Evolutionary conservation across 139 green algal genomes (phyloP).

Genomic region (Astrephomene gubernaculifera): DNA sequence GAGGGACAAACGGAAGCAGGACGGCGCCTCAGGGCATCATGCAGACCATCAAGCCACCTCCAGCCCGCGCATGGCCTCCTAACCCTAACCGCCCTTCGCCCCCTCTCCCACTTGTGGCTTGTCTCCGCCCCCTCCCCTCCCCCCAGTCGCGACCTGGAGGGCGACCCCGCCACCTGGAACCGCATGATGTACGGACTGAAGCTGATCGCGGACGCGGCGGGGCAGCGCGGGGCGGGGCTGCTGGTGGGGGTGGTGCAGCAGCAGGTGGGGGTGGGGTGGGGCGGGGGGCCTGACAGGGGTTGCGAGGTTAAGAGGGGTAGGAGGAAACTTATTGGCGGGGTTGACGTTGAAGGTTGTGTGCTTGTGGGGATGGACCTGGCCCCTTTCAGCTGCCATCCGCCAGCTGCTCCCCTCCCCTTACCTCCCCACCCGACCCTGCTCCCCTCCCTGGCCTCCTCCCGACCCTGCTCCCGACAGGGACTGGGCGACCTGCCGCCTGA

Average conservation of each 20-base stretch:
- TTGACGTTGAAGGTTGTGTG: no score
- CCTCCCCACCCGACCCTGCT: not conserved
- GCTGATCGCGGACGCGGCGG: slow-evolving; percentile 26
- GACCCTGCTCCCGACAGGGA: not conserved
- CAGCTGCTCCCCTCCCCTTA: no score
- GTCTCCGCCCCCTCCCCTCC: not conserved
- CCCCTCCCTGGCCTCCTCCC: not conserved
- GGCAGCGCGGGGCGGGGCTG: slow-evolving; percentile 39
- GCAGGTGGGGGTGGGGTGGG: slow-evolving; percentile 6
- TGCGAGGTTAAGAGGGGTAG: not conserved
- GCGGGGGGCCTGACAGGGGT: not conserved
- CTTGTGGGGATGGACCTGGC: no score
- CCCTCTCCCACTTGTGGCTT: no score
- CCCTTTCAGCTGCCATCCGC: no score
- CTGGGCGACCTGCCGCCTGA: slow-evolving; percentile 35
- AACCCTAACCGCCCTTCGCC: no score
- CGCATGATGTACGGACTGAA: slow-evolving; percentile 52
- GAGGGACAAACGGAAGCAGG: no score
- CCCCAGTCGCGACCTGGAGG: slow-evolving; percentile 37
- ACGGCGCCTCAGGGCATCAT: no score
- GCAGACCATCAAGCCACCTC: no score
- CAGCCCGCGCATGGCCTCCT: no score
- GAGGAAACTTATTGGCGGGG: no score
- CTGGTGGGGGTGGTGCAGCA: slow-evolving; percentile 49
- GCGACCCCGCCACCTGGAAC: slow-evolving; percentile 52